Evolutionary conservation across 2,329 filamentous ascomycete genomes (phyloP).

Genomic region (Rugonectria rugulosa): DNA sequence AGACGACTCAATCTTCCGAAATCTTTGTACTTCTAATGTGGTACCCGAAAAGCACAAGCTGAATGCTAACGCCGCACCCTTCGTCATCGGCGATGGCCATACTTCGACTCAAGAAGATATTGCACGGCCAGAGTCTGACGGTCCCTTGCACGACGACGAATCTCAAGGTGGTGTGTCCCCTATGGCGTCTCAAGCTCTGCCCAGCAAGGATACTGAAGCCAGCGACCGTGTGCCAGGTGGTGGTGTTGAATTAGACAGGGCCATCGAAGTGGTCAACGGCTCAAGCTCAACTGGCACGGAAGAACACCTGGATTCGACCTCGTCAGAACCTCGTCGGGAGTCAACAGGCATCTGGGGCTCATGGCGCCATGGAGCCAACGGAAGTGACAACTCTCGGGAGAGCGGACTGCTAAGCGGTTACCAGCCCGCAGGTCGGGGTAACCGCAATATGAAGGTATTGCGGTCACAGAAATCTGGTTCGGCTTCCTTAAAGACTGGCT

Average conservation of each 20-base stretch:
- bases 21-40: slow-evolving; percentile 71
- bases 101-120: slow-evolving; percentile 24
- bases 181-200: slow-evolving; percentile 44
- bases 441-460: slow-evolving; percentile 87
- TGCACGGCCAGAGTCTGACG: slow-evolving; percentile 20
- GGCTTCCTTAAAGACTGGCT: slow-evolving; percentile 57
- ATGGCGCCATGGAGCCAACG: slow-evolving; percentile 69
- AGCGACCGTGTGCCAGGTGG: slow-evolving; percentile 52
- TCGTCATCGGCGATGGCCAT: slow-evolving; percentile 47
- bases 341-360: slow-evolving; percentile 71
- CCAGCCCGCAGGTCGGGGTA: slow-evolving; percentile 68
- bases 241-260: slow-evolving; percentile 54
- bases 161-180: slow-evolving; percentile 45
- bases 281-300: slow-evolving; percentile 39
- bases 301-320: slow-evolving; percentile 24
- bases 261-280: slow-evolving; percentile 29
- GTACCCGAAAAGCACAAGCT: slow-evolving; percentile 64
- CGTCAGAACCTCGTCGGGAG: slow-evolving; percentile 52
- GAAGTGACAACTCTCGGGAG: slow-evolving; percentile 62
- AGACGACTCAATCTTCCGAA: slow-evolving; percentile 81
- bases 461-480: slow-evolving; percentile 76
- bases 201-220: slow-evolving; percentile 43
- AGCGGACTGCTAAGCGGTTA: slow-evolving; percentile 68
- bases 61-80: slow-evolving; percentile 59
- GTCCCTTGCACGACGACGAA: slow-evolving; percentile 37